Conservation (phyloP, 2,329 filamentous ascomycete species). For the Arthrobotrys iridis region DNA sequence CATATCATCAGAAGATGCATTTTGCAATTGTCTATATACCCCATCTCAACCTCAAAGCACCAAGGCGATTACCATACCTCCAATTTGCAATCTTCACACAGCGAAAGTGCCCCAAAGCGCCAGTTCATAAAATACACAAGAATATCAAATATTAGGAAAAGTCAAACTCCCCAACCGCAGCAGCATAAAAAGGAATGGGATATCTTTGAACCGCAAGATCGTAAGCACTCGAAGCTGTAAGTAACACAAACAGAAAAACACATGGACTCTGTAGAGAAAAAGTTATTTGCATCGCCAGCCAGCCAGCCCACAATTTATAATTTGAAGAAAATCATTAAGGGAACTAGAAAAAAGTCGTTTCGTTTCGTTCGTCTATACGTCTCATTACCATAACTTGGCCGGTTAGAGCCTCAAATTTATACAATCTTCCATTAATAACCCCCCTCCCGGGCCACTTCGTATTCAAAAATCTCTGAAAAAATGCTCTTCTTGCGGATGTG, state of each 20-base stretch:
- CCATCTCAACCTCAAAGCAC: too few species aligned
- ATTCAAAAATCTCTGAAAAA: constrained; percentile 77
- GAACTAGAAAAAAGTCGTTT: neutral
- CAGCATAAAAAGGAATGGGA: constrained; percentile 4
- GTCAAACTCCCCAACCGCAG: neutral
- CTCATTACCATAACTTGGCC: constrained; percentile 3
- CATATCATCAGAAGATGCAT: too few species aligned
- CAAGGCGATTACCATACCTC: neutral
- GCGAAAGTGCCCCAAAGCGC: neutral
- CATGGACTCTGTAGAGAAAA: neutral
- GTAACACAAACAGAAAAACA: neutral
- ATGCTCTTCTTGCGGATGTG: constrained; percentile 74
- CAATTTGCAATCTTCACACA: neutral
- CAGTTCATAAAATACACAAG: neutral
- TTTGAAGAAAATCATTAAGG: neutral
- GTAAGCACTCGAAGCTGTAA: neutral
- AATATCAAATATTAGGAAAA: neutral
- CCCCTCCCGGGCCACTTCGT: neutral
- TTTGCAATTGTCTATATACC: too few species aligned
- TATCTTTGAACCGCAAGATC: neutral
- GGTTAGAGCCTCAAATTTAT: neutral
- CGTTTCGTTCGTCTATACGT: neutral
- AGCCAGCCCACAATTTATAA: constrained; percentile 13
- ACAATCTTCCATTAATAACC: neutral
- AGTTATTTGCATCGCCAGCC: constrained; percentile 1